Base-by-base conservation (phyloP, 306 rosid species). In the Vigna unguiculata region DNA sequence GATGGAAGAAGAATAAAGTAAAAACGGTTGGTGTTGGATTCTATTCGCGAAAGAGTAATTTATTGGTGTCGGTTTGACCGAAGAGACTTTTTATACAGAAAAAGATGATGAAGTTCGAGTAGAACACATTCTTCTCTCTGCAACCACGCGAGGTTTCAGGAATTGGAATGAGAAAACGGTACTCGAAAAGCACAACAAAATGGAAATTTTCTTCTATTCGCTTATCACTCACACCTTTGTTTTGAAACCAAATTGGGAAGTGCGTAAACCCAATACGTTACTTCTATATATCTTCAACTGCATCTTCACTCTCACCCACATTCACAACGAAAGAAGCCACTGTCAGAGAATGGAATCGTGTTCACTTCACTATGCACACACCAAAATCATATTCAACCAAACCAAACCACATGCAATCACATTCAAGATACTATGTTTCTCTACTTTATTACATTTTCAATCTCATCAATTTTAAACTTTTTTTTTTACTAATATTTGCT, bases 21-120 rank as follows among this genome's bases (percentile, higher is more conserved):
- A 30, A 43, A 71, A 68, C 21, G 21, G 78, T 62, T 71, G 41
- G 36, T 36, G 48, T 58, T 22, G 30, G 76, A 69, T 16, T 77
- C 69, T 57, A 57, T 58, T 57, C 7, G 20, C 2, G 16, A 21
- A 12, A 3, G 41, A 69, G 25, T 57, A 57, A 57, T 59, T 69
- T 45, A 47, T 59, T 25, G 21, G 47, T 22, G 77, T 71, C 65
- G 57, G 82, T 71, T 69, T 69, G 82, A 78, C 77, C 6, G 59
- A 46, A 15, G 36, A 15, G 5, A 2, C 11, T 20, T 64, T 64
- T 65, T 51, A 64, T 19, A 51, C 15, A 36, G 47, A 14, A 28
- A 60, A 71, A 61, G 60, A 71, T 59, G 16, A 32, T 43, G 16
- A 69, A 53, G 58, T 24, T 22, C 47, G 24, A 66, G 68, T 24